Evolutionary conservation across 2,329 filamentous ascomycete species (phyloP).

Genomic region (Pseudodiploospora longispora): DNA sequence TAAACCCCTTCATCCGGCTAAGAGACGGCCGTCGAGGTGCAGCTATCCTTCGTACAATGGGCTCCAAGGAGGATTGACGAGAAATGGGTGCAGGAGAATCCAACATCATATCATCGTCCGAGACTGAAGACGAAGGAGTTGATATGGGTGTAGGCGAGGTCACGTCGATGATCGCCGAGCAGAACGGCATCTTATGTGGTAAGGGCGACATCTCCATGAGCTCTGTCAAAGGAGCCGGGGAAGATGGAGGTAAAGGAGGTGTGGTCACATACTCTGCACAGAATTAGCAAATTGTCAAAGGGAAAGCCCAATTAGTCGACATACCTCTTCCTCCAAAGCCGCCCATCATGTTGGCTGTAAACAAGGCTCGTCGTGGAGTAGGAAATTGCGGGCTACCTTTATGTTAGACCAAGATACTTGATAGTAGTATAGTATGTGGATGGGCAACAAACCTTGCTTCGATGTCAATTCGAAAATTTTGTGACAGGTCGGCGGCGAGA

Average conservation of each 20-base stretch:
- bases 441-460: constrained; percentile 60
- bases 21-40: constrained; percentile 67
- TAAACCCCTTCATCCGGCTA: constrained; percentile 65
- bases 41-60: constrained; percentile 54
- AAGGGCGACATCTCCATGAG: constrained; percentile 91
- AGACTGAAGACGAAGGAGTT: constrained; percentile 41
- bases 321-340: constrained; percentile 28
- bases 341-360: constrained; percentile 30
- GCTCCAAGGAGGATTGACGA: constrained; percentile 38
- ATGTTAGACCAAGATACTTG: neutral
- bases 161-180: constrained; percentile 52
- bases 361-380: constrained; percentile 33
- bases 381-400: constrained; percentile 30
- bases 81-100: constrained; percentile 47
- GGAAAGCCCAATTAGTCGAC: constrained; percentile 4
- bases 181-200: constrained; percentile 73
- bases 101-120: constrained; percentile 42
- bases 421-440: neutral
- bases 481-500: constrained; percentile 86
- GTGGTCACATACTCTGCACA: constrained; percentile 67
- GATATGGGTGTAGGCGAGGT: constrained; percentile 53
- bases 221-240: constrained; percentile 64
- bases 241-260: constrained; percentile 75
- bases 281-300: neutral
- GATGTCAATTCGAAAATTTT: constrained; percentile 91